Conservation (phyloP, 2,329 filamentous ascomycete genomes). For the Periconia sp. region DNA sequence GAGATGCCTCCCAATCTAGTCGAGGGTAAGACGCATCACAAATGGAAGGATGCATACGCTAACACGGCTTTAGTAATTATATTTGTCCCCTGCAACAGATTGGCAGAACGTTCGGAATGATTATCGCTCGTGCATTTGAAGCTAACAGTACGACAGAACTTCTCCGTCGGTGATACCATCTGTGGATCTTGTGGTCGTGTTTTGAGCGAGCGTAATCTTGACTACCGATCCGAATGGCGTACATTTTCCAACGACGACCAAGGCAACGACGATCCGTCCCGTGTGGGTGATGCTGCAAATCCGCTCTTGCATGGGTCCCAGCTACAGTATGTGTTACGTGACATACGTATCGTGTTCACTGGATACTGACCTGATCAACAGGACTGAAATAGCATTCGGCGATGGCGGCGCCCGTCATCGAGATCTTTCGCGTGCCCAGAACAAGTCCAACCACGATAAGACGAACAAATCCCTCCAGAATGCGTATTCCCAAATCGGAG, state of each 20-base stretch:
- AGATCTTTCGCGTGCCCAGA: constrained; percentile 81
- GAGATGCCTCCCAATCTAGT: constrained; percentile 89
- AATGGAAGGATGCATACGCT: constrained; percentile 77
- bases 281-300: constrained; percentile 94
- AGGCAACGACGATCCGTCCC: constrained; percentile 92
- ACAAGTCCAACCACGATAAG: constrained; percentile 79
- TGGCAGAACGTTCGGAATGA: neutral
- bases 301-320: constrained; percentile 87
- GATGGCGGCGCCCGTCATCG: constrained; percentile 62
- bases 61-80: neutral
- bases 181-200: constrained; percentile 91
- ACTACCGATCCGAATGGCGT: constrained; percentile 96
- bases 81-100: neutral
- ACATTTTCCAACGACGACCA: constrained; percentile 99
- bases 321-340: constrained; percentile 55
- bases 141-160: constrained; percentile 65
- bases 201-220: constrained; percentile 86
- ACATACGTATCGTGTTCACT: neutral
- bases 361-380: neutral
- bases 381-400: neutral
- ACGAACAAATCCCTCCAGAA: constrained; percentile 76
- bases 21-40: neutral
- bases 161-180: constrained; percentile 88
- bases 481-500: constrained; percentile 85
- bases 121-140: neutral